A percentile compares a stretch with the other conserved stretches of the same genome.
These are phyloP conservation scores for Ophiostoma triangulosporum DNA, from an alignment of 2,329 filamentous ascomycete genomes.

Conservation along the genomic window DNA sequence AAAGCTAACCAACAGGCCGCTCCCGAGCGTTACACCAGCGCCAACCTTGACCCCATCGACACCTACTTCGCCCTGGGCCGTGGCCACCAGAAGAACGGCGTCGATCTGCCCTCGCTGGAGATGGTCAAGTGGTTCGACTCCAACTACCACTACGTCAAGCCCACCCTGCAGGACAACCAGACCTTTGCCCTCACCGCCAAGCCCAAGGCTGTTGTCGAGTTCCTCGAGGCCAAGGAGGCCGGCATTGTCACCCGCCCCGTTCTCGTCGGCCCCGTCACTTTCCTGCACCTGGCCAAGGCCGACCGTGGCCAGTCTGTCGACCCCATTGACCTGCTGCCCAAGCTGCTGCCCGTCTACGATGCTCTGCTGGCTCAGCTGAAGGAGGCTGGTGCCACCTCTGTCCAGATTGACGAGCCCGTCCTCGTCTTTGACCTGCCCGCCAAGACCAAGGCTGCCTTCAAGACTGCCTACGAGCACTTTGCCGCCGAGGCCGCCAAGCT, in stretches of 20 bases:
- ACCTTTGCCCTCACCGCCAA: slow-evolving; percentile 75
- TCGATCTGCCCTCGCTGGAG: slow-evolving; percentile 89
- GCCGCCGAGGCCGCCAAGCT: slow-evolving; percentile 61
- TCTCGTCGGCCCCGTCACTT: slow-evolving; percentile 88
- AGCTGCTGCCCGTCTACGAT: slow-evolving; percentile 88
- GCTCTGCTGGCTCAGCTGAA: slow-evolving; percentile 89
- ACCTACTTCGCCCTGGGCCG: slow-evolving; percentile 99
- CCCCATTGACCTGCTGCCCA: slow-evolving; percentile 85
- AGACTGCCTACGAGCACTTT: slow-evolving; percentile 90
- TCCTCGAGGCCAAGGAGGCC: slow-evolving; percentile 94
- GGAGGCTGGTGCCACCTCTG: slow-evolving; percentile 85
- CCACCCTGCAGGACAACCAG: slow-evolving; percentile 93
- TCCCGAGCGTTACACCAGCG: slow-evolving; percentile 85
- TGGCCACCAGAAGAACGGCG: slow-evolving; percentile 88
- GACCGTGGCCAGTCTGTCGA: slow-evolving; percentile 88
- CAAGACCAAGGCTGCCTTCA: slow-evolving; percentile 93
- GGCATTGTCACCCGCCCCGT: slow-evolving; percentile 89
- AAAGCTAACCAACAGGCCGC: slow-evolving; percentile 45
- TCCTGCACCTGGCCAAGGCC: slow-evolving; percentile 95
- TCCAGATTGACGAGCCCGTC: slow-evolving; percentile 96
- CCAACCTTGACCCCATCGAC: slow-evolving; percentile 77
- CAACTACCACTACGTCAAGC: slow-evolving; percentile 99
- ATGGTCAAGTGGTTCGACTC: slow-evolving; percentile 99
- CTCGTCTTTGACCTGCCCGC: slow-evolving; percentile 86
- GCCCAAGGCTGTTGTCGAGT: slow-evolving; percentile 90